Evolutionary conservation across 2,329 filamentous ascomycete genomes (phyloP), one percentile per base, ranked within the genome.

Genomic region (Fusarium staphyleae): DNA sequence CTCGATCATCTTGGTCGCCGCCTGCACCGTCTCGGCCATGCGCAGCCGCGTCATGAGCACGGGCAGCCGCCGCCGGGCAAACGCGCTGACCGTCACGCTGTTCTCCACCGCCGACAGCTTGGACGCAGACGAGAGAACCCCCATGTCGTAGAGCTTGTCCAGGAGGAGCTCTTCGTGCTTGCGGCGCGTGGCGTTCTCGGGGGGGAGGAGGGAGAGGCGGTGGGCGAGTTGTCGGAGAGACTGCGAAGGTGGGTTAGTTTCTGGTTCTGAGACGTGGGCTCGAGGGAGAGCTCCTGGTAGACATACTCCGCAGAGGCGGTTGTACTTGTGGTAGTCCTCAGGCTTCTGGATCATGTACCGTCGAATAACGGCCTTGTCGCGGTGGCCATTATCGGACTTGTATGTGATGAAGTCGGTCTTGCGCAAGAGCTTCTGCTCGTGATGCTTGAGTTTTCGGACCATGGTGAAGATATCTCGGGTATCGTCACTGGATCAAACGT

Each of bases 371-470:
- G 78, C 77, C 58, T 91, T 86, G 76, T 93, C 90, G 72, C 93
- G 88, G 78, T 99, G 95, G 67, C 86, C 82, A 70, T 88, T 85
- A 78, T 98, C 93, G 70, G 87, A 87, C 76, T 95, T 95, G 82
- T 93, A 96, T 70, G 89, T 95, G 73, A 93, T 87, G 77, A 99
- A 96, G 78, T 99, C 93, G 75, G 95, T 92, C 75, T 84, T 85
- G 72, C 93, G 93, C 68, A 98, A 85, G 72, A 98, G 89, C 83
- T 95, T 96, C 73, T 95, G 87, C 86, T 99, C 95, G 77, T 97
- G 93, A 77, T 96, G 86, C 78, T 97, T 98, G 72, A 99, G 86
- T 80, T 96, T 92, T 68, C 95, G 89, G 66, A 96, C 91, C 95
- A 98, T 98, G 18, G 65, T 82, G 72, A 37, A 53, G 56, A 18